Conservation (phyloP, 352 stramenopile species). For the Pythium sp. region DNA sequence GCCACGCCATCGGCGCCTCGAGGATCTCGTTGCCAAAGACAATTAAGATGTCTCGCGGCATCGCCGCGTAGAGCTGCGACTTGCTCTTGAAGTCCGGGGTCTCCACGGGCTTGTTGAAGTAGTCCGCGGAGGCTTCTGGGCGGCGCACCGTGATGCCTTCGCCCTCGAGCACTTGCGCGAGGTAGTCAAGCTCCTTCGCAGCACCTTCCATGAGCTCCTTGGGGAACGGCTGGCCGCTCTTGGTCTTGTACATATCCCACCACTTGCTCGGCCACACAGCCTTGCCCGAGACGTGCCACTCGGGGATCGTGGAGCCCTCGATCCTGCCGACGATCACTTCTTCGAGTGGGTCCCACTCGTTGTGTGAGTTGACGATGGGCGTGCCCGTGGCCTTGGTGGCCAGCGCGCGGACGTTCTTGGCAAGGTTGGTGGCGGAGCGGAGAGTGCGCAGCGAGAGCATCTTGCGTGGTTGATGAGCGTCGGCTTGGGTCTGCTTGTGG, state of each 20-base stretch:
- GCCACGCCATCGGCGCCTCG: slow-evolving; percentile 88
- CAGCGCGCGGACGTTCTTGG: slow-evolving; percentile 11
- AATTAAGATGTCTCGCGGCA: slow-evolving; percentile 88
- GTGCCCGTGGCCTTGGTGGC: slow-evolving; percentile 27
- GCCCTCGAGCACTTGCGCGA: slow-evolving; percentile 76
- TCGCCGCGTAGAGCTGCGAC: slow-evolving; percentile 85
- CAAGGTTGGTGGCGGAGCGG: not conserved
- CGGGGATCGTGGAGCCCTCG: slow-evolving; percentile 87
- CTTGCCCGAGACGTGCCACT: slow-evolving; percentile 89
- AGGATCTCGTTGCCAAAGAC: slow-evolving; percentile 90
- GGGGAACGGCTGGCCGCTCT: slow-evolving; percentile 77
- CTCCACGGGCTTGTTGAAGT: slow-evolving; percentile 75
- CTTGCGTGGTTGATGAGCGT: not conserved
- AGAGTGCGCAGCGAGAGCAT: slow-evolving; percentile 16
- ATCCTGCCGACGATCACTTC: slow-evolving; percentile 90
- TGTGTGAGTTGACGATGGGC: slow-evolving; percentile 88
- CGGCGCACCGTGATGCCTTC: slow-evolving; percentile 84
- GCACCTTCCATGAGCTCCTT: slow-evolving; percentile 72
- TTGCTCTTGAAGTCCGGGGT: slow-evolving; percentile 86
- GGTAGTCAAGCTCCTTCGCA: slow-evolving; percentile 83
- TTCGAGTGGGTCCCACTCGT: slow-evolving; percentile 89
- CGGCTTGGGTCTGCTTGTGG: not conserved
- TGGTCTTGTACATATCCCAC: slow-evolving; percentile 90
- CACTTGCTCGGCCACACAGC: slow-evolving; percentile 87
- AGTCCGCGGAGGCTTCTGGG: slow-evolving; percentile 54